phyloP scores from a whole-genome alignment of 2,329 filamentous ascomycete species.

The Orbilia blumenaviensis region DNA sequence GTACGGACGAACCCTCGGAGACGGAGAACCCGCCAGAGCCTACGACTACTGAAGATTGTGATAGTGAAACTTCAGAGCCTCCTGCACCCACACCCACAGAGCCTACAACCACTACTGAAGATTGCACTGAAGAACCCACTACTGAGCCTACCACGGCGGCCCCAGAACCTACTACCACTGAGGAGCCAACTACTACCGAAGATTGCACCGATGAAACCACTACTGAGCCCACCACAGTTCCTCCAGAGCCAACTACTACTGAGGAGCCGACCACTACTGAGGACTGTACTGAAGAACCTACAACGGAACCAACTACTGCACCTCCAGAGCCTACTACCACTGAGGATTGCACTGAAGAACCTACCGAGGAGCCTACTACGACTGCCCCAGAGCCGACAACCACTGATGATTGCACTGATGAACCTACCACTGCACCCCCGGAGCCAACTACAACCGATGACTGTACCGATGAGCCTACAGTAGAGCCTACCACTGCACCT shows the following conservation, averaged over 20 bases:
- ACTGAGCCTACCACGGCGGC: constrained; percentile 15
- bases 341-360: constrained; percentile 46
- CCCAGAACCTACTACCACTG: constrained; percentile 25
- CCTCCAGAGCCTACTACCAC: constrained; percentile 18
- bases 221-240: constrained; percentile 8
- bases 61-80: constrained; percentile 24
- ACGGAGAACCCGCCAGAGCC: constrained; percentile 25
- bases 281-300: constrained; percentile 39
- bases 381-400: constrained; percentile 7
- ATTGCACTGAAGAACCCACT: constrained; percentile 41
- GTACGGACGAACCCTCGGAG: constrained; percentile 31
- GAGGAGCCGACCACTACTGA: constrained; percentile 14
- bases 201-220: constrained; percentile 39
- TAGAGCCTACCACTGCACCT: constrained; percentile 7
- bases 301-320: constrained; percentile 1
- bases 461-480: constrained; percentile 33
- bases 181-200: constrained; percentile 10
- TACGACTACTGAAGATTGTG: constrained; percentile 26
- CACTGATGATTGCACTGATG: constrained; percentile 39
- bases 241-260: constrained; percentile 24
- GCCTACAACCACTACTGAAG: constrained; percentile 28
- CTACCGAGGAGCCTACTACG: constrained; percentile 13
- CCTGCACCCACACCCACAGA: constrained; percentile 24
- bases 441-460: constrained; percentile 28
- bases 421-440: constrained; percentile 13